phyloP scores from a whole-genome alignment of 2,329 filamentous ascomycete species.

The Ophiostoma ips region DNA sequence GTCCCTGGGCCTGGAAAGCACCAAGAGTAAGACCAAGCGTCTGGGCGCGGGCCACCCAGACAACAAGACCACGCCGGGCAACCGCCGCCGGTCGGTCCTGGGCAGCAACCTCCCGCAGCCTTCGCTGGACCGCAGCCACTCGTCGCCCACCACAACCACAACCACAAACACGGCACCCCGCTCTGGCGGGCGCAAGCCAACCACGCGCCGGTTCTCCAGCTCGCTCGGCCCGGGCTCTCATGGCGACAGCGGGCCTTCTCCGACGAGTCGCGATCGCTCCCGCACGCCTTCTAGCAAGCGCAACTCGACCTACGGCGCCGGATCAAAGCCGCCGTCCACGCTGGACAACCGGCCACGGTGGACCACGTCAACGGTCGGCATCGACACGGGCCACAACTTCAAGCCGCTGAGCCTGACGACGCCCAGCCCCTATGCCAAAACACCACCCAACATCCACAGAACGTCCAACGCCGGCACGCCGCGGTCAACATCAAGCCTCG shows the following conservation, averaged over 20 bases:
- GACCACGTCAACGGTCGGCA: slow-evolving; percentile 52
- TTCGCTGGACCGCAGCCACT: slow-evolving; percentile 31
- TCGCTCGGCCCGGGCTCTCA: slow-evolving; percentile 1
- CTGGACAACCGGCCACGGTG: slow-evolving; percentile 52
- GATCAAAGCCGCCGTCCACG: slow-evolving; percentile 22
- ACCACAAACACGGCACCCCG: too few species aligned
- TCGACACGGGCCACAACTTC: slow-evolving; percentile 56
- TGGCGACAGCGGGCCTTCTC: slow-evolving; percentile 11
- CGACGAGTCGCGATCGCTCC: slow-evolving; percentile 28
- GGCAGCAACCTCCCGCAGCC: slow-evolving; percentile 33
- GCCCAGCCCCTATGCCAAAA: slow-evolving; percentile 41
- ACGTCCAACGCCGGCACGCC: slow-evolving; percentile 29
- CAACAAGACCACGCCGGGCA: slow-evolving; percentile 24
- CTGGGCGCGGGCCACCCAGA: not conserved
- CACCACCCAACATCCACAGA: slow-evolving; percentile 26
- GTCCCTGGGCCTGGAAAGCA: slow-evolving; percentile 30
- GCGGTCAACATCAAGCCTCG: slow-evolving; percentile 10
- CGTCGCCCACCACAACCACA: slow-evolving; percentile 23
- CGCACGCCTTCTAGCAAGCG: slow-evolving; percentile 32
- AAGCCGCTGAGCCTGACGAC: slow-evolving; percentile 47
- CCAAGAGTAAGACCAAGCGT: slow-evolving; percentile 25
- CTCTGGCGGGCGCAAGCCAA: slow-evolving; percentile 32
- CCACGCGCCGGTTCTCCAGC: slow-evolving; percentile 15
- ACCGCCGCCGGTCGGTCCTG: slow-evolving; percentile 31
- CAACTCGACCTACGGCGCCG: slow-evolving; percentile 10